Percentiles rank a stretch among this genome's conserved stretches.
Evolutionary conservation across 1,284 basidiomycete genomes (phyloP).

Genomic region (Meira nashicola): DNA sequence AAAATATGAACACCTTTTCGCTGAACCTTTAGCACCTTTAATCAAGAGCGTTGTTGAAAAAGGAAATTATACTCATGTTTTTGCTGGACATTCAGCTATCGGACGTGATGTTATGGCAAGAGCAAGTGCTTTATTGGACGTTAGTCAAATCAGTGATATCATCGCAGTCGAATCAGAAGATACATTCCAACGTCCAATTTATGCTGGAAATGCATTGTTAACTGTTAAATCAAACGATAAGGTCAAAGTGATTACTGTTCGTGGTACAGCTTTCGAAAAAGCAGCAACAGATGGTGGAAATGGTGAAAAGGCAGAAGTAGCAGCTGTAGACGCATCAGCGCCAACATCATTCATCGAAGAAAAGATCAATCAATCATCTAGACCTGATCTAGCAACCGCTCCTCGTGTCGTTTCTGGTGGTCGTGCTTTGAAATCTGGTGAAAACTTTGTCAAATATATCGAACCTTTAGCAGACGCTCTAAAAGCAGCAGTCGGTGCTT

Average conservation of each 20-base stretch:
- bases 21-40: slow-evolving; percentile 58
- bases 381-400: slow-evolving; percentile 86
- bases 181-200: slow-evolving; percentile 87
- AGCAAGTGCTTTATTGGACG: slow-evolving; percentile 74
- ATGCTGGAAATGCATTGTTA: slow-evolving; percentile 95
- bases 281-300: slow-evolving; percentile 58
- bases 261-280: slow-evolving; percentile 86
- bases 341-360: slow-evolving; percentile 72
- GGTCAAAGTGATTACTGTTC: slow-evolving; percentile 91
- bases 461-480: slow-evolving; percentile 90
- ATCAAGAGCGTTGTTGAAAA: slow-evolving; percentile 57
- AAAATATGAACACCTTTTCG: slow-evolving; percentile 54
- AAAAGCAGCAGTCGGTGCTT: slow-evolving; percentile 93
- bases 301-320: slow-evolving; percentile 60
- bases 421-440: slow-evolving; percentile 87
- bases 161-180: slow-evolving; percentile 75
- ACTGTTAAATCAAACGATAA: slow-evolving; percentile 78
- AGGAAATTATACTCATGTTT: slow-evolving; percentile 72
- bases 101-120: slow-evolving; percentile 76
- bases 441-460: slow-evolving; percentile 80
- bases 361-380: slow-evolving; percentile 79
- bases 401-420: slow-evolving; percentile 89
- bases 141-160: slow-evolving; percentile 73
- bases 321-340: slow-evolving; percentile 57
- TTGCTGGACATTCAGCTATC: slow-evolving; percentile 71